Percentiles rank a stretch among this genome's conserved stretches.
Conservation (phyloP, 164 flowering plant species). For the Saururus chinensis region DNA sequence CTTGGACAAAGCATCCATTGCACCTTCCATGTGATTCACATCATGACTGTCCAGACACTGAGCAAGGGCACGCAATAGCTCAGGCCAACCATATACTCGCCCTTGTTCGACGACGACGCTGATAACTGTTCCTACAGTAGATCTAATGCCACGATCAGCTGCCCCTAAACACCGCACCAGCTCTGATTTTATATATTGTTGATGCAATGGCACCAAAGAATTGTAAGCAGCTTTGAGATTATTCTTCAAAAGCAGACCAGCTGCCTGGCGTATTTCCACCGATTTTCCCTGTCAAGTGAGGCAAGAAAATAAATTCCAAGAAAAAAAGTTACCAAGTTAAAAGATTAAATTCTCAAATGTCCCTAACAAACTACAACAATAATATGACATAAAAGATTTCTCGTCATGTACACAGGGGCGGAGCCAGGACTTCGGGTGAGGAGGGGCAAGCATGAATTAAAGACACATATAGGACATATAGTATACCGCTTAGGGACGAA, state of each 20-base stretch:
- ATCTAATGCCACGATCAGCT: slow-evolving; percentile 79
- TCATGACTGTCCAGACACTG: slow-evolving; percentile 83
- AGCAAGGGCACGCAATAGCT: slow-evolving; percentile 77
- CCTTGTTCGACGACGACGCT: slow-evolving; percentile 76
- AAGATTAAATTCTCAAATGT: not conserved
- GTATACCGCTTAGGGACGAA: too few species aligned
- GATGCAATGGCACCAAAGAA: slow-evolving; percentile 54
- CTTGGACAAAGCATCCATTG: slow-evolving; percentile 99
- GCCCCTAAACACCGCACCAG: slow-evolving; percentile 88
- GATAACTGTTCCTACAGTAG: slow-evolving; percentile 85
- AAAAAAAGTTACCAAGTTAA: not conserved
- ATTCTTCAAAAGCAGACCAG: slow-evolving; percentile 87
- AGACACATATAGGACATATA: too few species aligned
- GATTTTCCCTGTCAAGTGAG: slow-evolving; percentile 53
- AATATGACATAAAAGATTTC: too few species aligned
- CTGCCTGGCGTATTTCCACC: slow-evolving; percentile 92
- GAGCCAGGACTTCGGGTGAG: too few species aligned
- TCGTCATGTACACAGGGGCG: too few species aligned
- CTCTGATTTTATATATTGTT: slow-evolving; percentile 82
- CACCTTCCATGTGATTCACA: slow-evolving; percentile 93
- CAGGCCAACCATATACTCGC: slow-evolving; percentile 77
- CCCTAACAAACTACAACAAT: not conserved
- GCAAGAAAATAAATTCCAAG: too few species aligned
- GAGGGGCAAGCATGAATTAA: too few species aligned
- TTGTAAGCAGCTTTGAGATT: slow-evolving; percentile 59